phyloP scores from a whole-genome alignment of 495 filamentous ascomycete species.

The Neurospora africana region DNA sequence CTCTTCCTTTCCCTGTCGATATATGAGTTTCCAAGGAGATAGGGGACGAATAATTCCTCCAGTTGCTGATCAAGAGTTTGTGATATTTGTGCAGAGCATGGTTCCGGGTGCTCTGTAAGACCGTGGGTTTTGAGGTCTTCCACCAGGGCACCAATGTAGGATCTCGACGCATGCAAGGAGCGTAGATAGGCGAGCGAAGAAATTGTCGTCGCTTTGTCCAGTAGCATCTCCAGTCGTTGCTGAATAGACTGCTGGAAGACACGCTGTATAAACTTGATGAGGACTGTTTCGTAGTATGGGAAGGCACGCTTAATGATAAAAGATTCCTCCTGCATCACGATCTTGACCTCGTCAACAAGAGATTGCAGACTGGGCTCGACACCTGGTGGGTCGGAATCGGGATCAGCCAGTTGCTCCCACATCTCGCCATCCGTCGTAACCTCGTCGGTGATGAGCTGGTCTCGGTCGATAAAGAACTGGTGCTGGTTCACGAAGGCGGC shows the following conservation, averaged over 20 bases:
- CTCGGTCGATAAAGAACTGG: slow-evolving; percentile 94
- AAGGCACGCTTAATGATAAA: slow-evolving; percentile 93
- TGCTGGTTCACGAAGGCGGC: slow-evolving; percentile 97
- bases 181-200: slow-evolving; percentile 88
- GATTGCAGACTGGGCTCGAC: slow-evolving; percentile 89
- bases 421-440: slow-evolving; percentile 69
- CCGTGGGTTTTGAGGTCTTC: slow-evolving; percentile 93
- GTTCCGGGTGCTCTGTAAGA: slow-evolving; percentile 87
- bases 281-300: slow-evolving; percentile 88
- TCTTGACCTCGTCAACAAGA: slow-evolving; percentile 82
- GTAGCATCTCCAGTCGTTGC: slow-evolving; percentile 88
- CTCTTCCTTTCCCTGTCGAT: slow-evolving; percentile 89
- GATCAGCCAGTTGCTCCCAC: slow-evolving; percentile 88
- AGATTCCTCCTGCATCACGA: slow-evolving; percentile 95
- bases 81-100: slow-evolving; percentile 76
- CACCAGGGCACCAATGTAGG: slow-evolving; percentile 72
- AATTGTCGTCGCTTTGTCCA: slow-evolving; percentile 83
- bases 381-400: slow-evolving; percentile 79
- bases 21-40: slow-evolving; percentile 86
- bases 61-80: slow-evolving; percentile 88
- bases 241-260: slow-evolving; percentile 98
- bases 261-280: slow-evolving; percentile 83
- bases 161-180: slow-evolving; percentile 78
- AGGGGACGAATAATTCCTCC: slow-evolving; percentile 92
- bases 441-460: slow-evolving; percentile 84